Evolutionary conservation across 768 basidiomycete species (phyloP), one percentile per base, ranked within the genome.

Genomic region (Lactarius hatsudake): DNA sequence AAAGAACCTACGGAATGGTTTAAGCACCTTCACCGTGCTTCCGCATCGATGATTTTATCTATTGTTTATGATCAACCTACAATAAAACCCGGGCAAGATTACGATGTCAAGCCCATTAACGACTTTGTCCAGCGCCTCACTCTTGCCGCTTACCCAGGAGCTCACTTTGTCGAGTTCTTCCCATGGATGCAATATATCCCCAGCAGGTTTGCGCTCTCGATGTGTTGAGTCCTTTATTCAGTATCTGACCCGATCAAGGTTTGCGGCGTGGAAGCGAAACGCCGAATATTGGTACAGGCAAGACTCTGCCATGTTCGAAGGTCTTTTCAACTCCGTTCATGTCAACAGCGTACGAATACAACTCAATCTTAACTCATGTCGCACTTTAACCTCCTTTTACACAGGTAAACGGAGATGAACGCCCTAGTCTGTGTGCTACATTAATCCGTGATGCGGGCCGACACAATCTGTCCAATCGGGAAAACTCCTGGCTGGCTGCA

Each of bases 61-160:
- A 65, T 72, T 32, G 69, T 71, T 1, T 78, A 78, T 62, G 71
- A 70, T 53, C 28, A 65, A 9, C 65, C 71, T 5, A 65, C 67
- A 2, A 59, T 75, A 20, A 62, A 51, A 30, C 65, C 71, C 8
- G 71, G 71, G 34, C 43, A 61, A 28, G 73, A 72, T 53, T 59
- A 54, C 12, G 17, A 67, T 12, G 59, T 78, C 40, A 62, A 51
- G 15, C 67, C 69, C 15, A 72, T 78, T 13, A 68, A 72, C 43
- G 69, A 71, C 48, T 71, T 75, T 38, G 69, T 75, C 12, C 55
- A 68, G 13, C 73, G 78, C 8, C 62, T 80, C 18, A 75, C 76
- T 17, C 72, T 71, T 12, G 78, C 81, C 3, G 74, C 74, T 10
- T 73, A 74, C 42, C 80, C 79, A 43, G 81, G 81, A 2, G 72